These are phyloP conservation scores for Lathyrus tuberosus DNA, from an alignment of 306 rosid genomes.

Conservation along the genomic window DNA sequence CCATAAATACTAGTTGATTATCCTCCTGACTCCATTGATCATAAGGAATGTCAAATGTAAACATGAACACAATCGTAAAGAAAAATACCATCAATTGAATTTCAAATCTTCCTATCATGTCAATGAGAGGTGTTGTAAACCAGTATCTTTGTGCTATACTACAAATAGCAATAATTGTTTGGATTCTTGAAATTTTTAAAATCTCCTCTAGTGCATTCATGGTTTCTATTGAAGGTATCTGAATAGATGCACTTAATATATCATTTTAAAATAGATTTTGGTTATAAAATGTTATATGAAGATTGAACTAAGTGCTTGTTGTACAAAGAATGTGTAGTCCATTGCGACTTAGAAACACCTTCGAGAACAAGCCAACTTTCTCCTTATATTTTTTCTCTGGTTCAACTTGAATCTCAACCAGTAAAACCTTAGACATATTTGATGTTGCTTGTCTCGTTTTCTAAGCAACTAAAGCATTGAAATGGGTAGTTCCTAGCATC, in stretches of 20 bases:
- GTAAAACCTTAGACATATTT: constrained; percentile 75
- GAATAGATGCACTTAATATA: constrained; percentile 72
- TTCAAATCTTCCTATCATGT: too few species aligned
- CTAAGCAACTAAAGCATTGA: constrained; percentile 64
- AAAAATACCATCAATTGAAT: too few species aligned
- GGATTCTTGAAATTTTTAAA: too few species aligned
- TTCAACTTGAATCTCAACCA: constrained; percentile 64
- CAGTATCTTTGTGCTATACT: too few species aligned
- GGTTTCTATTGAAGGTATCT: constrained; percentile 68
- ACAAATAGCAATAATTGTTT: too few species aligned
- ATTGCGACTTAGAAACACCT: constrained; percentile 57
- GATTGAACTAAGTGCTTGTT: constrained; percentile 73
- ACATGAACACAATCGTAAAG: too few species aligned
- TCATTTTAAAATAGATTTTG: constrained; percentile 77
- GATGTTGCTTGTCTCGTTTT: constrained; percentile 59
- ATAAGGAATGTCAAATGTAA: too few species aligned
- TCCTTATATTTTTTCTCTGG: too few species aligned
- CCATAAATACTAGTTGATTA: too few species aligned
- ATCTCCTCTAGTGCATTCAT: constrained; percentile 78
- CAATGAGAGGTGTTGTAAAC: too few species aligned
- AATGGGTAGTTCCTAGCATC: constrained; percentile 55
- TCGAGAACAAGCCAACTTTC: constrained; percentile 64
- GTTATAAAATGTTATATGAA: constrained; percentile 75
- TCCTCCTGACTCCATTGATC: too few species aligned
- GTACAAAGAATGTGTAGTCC: constrained; percentile 75